A percentile compares a stretch with the other conserved stretches of the same genome.
These are phyloP conservation scores for Xylaria sp. DNA, from an alignment of 2,329 filamentous ascomycete genomes.

Conservation along the genomic window DNA sequence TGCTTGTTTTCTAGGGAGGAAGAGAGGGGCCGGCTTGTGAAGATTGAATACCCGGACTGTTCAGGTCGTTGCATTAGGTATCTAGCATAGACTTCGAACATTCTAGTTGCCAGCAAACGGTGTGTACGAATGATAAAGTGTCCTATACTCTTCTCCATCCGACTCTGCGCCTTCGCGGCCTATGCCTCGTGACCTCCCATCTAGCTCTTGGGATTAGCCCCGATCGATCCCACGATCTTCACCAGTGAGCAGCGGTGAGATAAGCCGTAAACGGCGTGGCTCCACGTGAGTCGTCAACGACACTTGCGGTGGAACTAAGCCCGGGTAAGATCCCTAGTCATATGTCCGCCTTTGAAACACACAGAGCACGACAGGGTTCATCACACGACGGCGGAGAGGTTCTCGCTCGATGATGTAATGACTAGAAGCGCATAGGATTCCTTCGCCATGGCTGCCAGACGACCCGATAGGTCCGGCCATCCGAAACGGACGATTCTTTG, in stretches of 20 bases:
- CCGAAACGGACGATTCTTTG: constrained; percentile 2
- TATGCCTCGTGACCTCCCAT: neutral
- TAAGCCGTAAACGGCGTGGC: constrained; percentile 14
- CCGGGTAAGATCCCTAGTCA: constrained; percentile 13
- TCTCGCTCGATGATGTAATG: neutral
- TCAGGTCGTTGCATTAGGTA: constrained; percentile 12
- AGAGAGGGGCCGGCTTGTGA: constrained; percentile 8
- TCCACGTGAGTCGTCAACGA: constrained; percentile 12
- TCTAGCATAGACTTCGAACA: constrained; percentile 18
- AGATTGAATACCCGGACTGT: constrained; percentile 13
- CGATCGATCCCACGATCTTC: neutral
- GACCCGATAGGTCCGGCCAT: constrained; percentile 8
- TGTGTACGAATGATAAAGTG: neutral
- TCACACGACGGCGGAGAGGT: neutral
- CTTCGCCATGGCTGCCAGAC: constrained; percentile 1
- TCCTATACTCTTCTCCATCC: neutral
- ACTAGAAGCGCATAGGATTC: neutral
- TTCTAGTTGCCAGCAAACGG: neutral
- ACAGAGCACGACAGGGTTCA: neutral
- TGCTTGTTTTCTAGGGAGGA: constrained; percentile 10
- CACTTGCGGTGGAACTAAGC: neutral
- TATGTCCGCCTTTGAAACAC: neutral
- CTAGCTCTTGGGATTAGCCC: neutral
- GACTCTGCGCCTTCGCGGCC: neutral
- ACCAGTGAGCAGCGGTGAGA: neutral